Percentiles rank a stretch among this genome's conserved stretches.
These are phyloP conservation scores for Candida boidinii DNA, from an alignment of 805 yeast genomes.

Conservation along the genomic window DNA sequence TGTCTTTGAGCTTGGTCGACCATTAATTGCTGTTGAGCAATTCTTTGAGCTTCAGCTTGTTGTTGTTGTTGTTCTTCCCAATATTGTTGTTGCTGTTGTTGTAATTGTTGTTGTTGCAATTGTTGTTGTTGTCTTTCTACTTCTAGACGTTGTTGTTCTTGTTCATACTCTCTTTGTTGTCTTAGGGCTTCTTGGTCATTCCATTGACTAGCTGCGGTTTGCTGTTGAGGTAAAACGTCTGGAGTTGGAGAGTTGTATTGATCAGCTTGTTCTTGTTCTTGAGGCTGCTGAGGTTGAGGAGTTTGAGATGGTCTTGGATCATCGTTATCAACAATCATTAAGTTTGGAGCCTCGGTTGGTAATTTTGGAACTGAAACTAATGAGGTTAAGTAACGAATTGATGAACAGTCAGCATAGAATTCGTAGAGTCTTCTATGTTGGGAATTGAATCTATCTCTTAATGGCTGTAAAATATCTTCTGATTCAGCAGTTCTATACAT, in stretches of 20 bases:
- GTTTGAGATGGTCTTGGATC: constrained; percentile 20
- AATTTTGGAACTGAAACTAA: constrained; percentile 73
- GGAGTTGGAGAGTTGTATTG: too few relatives aligned
- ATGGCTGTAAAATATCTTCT: constrained; percentile 68
- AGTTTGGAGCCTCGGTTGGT: constrained; percentile 50
- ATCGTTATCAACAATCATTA: constrained; percentile 38
- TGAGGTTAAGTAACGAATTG: constrained; percentile 71
- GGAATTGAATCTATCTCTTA: constrained; percentile 59
- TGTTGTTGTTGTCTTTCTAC: constrained; percentile 59
- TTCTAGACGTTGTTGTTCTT: constrained; percentile 52
- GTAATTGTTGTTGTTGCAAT: constrained; percentile 58
- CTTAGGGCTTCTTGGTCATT: constrained; percentile 25
- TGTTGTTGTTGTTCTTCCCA: constrained; percentile 68
- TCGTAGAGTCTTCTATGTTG: constrained; percentile 68
- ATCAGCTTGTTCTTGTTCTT: too few relatives aligned
- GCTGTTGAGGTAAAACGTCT: constrained; percentile 44
- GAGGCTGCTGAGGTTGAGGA: constrained; percentile 10
- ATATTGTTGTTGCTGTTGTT: constrained; percentile 61
- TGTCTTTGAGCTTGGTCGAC: constrained; percentile 65
- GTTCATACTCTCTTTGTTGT: constrained; percentile 45
- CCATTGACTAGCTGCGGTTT: constrained; percentile 41
- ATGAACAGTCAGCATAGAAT: constrained; percentile 84
- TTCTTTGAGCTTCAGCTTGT: constrained; percentile 59
- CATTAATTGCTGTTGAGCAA: constrained; percentile 61
- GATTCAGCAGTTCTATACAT: constrained; percentile 66